Evolutionary conservation across 106 monocot genomes (phyloP), one percentile per base, ranked within the genome.

Genomic region (Phalaenopsis equestris): DNA sequence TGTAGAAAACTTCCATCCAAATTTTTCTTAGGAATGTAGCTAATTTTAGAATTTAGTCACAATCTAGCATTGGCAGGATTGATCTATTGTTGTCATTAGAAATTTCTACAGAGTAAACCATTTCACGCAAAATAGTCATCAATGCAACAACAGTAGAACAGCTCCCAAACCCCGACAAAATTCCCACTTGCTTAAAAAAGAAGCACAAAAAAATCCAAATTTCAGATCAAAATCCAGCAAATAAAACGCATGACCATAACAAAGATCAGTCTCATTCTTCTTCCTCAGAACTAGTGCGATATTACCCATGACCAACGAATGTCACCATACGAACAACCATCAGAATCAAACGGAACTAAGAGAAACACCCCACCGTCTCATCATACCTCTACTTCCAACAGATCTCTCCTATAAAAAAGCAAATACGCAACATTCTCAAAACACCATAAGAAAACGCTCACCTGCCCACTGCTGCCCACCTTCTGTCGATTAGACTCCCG

Each of bases 401-500:
- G 38, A 70, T 30, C 7, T 70, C 68, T 70, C 38, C 4, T 70
- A 70, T 1, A 11, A 43, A 43, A 74, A 43, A 42, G 41, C 16
- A 42, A 45, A 74, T 42, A 43, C 4, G 19, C 8, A 43, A 8
- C 74, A 42, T 42, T 42, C 18, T 15, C 30, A 36, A 52, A 14
- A 38, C n/a, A 74, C 49, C 24, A 49, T 11, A 76, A 48, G 49
- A 74, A 8, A 74, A 2, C 19, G n/a, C 76, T 47, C 76, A 76
- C 76, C 76, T 52, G 76, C 46, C 23, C 49, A 30, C 24, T 2
- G 16, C 3, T 5, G 17, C 5, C 76, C 48, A 0, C 24, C 76
- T 30, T 76, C 76, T 76, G 76, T 46, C 48, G 76, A 76, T 24
- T 49, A 24, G 76, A 76, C 49, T 47, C 76, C 76, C 78, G 23